A percentile compares a stretch with the other conserved stretches of the same genome.
phyloP scores from a whole-genome alignment of 495 filamentous ascomycete species.

The Aspergillus biplanus region DNA sequence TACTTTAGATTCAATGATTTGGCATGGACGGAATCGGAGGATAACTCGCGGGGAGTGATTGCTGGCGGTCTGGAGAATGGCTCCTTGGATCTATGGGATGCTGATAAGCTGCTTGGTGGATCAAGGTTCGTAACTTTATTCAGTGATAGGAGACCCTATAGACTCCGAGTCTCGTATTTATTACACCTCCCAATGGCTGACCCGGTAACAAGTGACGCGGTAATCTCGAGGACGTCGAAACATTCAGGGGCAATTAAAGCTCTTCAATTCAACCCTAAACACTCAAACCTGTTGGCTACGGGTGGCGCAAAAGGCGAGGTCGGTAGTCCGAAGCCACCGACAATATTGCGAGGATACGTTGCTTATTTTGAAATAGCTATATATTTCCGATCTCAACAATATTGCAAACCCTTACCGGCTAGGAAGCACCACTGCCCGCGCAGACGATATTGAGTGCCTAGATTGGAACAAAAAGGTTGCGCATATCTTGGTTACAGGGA shows the following conservation, averaged over 20 bases:
- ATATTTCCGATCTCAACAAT: slow-evolving; percentile 92
- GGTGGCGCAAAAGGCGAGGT: slow-evolving; percentile 88
- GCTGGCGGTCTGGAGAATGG: slow-evolving; percentile 96
- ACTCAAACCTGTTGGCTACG: slow-evolving; percentile 88
- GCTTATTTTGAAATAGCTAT: slow-evolving; percentile 55
- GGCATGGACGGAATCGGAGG: slow-evolving; percentile 83
- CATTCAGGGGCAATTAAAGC: slow-evolving; percentile 93
- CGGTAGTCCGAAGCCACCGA: slow-evolving; percentile 29
- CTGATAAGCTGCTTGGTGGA: slow-evolving; percentile 76
- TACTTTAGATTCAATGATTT: slow-evolving; percentile 87
- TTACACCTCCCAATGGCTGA: slow-evolving; percentile 25
- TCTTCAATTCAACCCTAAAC: slow-evolving; percentile 96
- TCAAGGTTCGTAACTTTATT: slow-evolving; percentile 46
- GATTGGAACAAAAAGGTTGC: slow-evolving; percentile 99
- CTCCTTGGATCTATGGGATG: slow-evolving; percentile 94
- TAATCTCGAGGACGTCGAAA: slow-evolving; percentile 87
- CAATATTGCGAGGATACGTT: background rate
- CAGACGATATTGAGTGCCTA: slow-evolving; percentile 91
- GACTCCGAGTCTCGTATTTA: background rate
- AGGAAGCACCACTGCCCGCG: slow-evolving; percentile 81
- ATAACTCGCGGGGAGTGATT: slow-evolving; percentile 81
- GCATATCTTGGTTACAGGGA: slow-evolving; percentile 94
- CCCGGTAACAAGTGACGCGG: slow-evolving; percentile 62
- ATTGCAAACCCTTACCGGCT: slow-evolving; percentile 83
- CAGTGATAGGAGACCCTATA: background rate